Conservation (phyloP, 2,329 filamentous ascomycete genomes). For the Cladosporium velox region DNA sequence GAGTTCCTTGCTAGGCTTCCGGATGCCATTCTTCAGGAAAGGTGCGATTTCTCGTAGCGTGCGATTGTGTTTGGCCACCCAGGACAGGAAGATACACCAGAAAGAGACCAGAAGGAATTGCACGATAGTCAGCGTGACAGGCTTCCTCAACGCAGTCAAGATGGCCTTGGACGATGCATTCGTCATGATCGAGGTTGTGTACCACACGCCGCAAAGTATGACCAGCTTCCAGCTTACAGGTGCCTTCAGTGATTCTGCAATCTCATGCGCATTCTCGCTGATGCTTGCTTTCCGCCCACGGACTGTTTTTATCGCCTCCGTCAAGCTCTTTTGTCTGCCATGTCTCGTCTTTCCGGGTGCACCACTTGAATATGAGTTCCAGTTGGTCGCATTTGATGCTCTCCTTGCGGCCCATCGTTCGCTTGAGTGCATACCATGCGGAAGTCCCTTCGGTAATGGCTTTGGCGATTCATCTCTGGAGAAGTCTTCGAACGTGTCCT, state of each 20-base stretch:
- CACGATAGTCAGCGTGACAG: conserved; percentile 85
- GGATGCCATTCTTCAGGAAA: conserved; percentile 80
- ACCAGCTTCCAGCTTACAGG: conserved; percentile 86
- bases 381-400: conserved; percentile 37
- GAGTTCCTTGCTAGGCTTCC: conserved; percentile 76
- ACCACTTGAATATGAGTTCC: conserved; percentile 48
- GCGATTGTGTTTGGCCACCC: conserved; percentile 72
- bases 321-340: conserved; percentile 79
- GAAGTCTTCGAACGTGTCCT: conserved; percentile 9
- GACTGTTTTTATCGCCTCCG: conserved; percentile 83
- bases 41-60: conserved; percentile 70
- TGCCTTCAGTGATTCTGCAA: conserved; percentile 86
- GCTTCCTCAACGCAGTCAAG: conserved; percentile 84
- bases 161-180: conserved; percentile 99
- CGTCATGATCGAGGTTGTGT: conserved; percentile 89
- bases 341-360: conserved; percentile 52
- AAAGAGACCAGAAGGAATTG: conserved; percentile 92
- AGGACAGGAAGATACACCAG: conserved; percentile 80
- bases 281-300: conserved; percentile 79
- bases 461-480: conserved; percentile 25
- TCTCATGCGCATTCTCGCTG: conserved; percentile 88
- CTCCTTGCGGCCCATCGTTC: conserved; percentile 63
- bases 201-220: conserved; percentile 88
- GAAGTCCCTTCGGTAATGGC: conserved; percentile 36
- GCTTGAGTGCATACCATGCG: conserved; percentile 40